Base-by-base conservation (phyloP, 495 filamentous ascomycete species). In the Mycothermus thermophilus region DNA sequence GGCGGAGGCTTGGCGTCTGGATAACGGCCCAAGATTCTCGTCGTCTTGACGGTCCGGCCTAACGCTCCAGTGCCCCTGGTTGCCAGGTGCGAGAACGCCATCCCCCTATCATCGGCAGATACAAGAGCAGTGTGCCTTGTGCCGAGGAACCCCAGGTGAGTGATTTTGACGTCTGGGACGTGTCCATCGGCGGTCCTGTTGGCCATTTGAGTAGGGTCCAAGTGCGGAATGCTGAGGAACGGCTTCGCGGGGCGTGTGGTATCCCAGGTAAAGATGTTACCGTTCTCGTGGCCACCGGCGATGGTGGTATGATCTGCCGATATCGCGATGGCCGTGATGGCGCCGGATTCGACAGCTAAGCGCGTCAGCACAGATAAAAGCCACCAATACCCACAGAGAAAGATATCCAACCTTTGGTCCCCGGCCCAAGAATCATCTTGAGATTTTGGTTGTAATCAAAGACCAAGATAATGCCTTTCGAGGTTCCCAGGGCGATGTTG, bases 191-290 rank as follows among this genome's bases (percentile, higher is more conserved):
- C 54, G 13, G 69, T 71, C 35, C 76, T 67, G 34, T 72, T 64
- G 16, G 79, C 70, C n/a, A 79, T 46, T 38, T 78, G 75, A 13
- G 67, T 62, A 21, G 66, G 52, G 27, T 81, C 73, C 8, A 93
- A 60, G 20, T 85, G 83, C 7, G 78, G 74, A 12, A 99, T 85
- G 30, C 81, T 78, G 22, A 99, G 71, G 47, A 99, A 99, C 2
- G 87, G 90, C 27, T 77, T 71, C 3, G 83, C 76, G 16, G 80
- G 73, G 29, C 77, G 70, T 13, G 76, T 71, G 17, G 90, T 75
- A 49, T 99, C 90, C 90, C 90, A 99, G 2, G 88, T 96, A 46
- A 94, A 99, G 12, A 99, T 95, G 52, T 77, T 75, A 10, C 90
- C 90, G 42, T 76, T 81, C 9, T 75, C 76, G 69, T 99, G 90